Percentiles rank a stretch among this genome's conserved stretches.
These are phyloP conservation scores for Piper betle DNA, from an alignment of 164 flowering plant genomes.

Conservation along the genomic window DNA sequence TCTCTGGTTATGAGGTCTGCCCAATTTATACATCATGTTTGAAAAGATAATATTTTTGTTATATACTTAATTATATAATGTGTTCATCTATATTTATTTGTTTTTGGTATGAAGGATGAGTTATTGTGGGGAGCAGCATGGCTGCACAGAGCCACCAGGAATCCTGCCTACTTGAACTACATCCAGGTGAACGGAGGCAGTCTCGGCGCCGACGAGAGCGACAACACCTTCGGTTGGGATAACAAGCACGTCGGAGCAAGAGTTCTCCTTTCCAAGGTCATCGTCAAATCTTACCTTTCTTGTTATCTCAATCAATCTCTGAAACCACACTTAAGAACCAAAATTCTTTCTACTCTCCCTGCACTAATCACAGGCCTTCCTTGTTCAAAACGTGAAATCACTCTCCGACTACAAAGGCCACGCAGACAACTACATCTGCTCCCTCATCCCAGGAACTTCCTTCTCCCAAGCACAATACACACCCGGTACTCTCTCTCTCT, in stretches of 20 bases:
- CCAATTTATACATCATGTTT: background rate
- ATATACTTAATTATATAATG: background rate
- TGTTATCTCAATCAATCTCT: background rate
- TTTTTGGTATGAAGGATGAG: constrained; percentile 52
- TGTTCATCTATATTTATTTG: background rate
- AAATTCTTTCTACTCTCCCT: too few species aligned
- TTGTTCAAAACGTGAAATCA: constrained; percentile 51
- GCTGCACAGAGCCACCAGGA: constrained; percentile 60
- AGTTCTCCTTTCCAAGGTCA: constrained; percentile 82
- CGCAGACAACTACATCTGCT: constrained; percentile 74
- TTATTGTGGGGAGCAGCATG: constrained; percentile 99
- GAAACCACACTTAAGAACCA: too few species aligned
- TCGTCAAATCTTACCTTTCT: too few species aligned
- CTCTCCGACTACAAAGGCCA: constrained; percentile 75
- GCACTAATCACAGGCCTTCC: constrained; percentile 37
- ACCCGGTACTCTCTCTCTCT: constrained; percentile 32
- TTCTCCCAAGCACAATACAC: constrained; percentile 52
- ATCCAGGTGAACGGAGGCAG: constrained; percentile 76
- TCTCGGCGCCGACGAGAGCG: constrained; percentile 72
- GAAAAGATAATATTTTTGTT: background rate
- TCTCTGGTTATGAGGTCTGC: constrained; percentile 82
- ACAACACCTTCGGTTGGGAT: constrained; percentile 88
- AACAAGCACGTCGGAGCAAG: constrained; percentile 82
- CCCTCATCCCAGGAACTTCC: constrained; percentile 54
- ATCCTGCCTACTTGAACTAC: constrained; percentile 46